Percentiles rank a stretch among this genome's conserved stretches.
These are phyloP conservation scores for Forsythia suspensa DNA, from an alignment of 257 asterid genomes.

Conservation along the genomic window DNA sequence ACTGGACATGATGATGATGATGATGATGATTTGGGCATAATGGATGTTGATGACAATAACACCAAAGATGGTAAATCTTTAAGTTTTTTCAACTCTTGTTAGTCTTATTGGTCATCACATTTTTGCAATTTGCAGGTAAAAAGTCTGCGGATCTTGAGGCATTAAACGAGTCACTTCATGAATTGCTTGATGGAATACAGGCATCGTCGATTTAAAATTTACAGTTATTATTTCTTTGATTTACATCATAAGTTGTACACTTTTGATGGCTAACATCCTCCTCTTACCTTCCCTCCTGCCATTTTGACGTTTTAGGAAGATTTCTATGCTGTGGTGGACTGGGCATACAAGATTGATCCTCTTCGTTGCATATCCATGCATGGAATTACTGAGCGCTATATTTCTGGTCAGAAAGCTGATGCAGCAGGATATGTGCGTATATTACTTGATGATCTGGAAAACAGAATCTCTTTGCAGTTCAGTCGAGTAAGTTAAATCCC, in stretches of 20 bases:
- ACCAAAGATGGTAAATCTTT: constrained; percentile 46
- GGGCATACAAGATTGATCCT: constrained; percentile 98
- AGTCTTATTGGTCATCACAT: constrained; percentile 22
- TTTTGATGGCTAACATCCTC: constrained; percentile 15
- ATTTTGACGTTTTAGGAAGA: constrained; percentile 65
- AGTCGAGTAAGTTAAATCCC: constrained; percentile 63
- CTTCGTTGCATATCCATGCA: constrained; percentile 96
- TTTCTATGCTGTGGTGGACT: constrained; percentile 90
- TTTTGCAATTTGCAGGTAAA: constrained; percentile 46
- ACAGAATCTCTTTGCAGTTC: constrained; percentile 74
- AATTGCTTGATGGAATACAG: constrained; percentile 96
- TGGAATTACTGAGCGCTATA: constrained; percentile 88
- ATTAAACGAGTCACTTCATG: constrained; percentile 77
- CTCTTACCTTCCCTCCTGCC: not conserved
- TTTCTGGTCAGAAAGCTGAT: constrained; percentile 91
- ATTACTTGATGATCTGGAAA: constrained; percentile 92
- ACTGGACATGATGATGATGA: constrained; percentile 42
- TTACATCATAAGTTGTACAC: constrained; percentile 16
- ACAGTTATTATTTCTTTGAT: constrained; percentile 14
- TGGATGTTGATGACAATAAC: constrained; percentile 59
- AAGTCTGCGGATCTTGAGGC: constrained; percentile 66
- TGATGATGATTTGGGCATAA: constrained; percentile 66
- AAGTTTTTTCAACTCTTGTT: constrained; percentile 15
- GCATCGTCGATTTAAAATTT: constrained; percentile 35
- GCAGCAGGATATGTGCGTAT: constrained; percentile 88